Base-by-base conservation (phyloP, 2,329 filamentous ascomycete species). In the Penicillium frequentans region DNA sequence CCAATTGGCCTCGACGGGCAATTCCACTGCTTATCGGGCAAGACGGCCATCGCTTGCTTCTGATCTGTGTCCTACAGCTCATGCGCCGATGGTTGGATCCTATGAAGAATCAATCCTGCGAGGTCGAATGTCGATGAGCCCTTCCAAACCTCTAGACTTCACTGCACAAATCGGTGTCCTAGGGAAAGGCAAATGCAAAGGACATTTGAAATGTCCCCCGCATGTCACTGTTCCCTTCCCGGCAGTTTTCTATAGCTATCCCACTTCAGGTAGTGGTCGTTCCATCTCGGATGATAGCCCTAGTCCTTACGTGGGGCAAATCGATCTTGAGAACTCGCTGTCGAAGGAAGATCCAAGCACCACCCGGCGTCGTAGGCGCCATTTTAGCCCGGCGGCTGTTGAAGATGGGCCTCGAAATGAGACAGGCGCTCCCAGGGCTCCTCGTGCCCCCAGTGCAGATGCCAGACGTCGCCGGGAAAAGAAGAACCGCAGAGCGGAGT, bases 81-180 rank as follows among this genome's bases (percentile, higher is more conserved):
- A 96, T 74, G 93, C 93, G 9, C 93, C 93, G 3, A 96, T 99
- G 90, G 93, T 98, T 2, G 95, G 95, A 2, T 97, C 93, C 1
- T 99, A 97, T 66, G 95, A 99, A 75, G 95, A 99, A 76, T 97
- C 92, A 27, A 97, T 99, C 58, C 79, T 99, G 2, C 87, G 91
- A 47, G 95, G 95, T 39, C 86, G 95, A 60, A 99, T 99, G 95
- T 98, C 95, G 27, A 97, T 93, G 1, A 95, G 88, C 2, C 93
- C 95, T 0, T 98, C 93, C 1, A 93, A 90, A 63, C 93, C 95
- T 6, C 79, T 99, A 6, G 88, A 96, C 63, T 99, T 99, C 69
- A 83, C 96, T 6, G 95, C 95, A 27, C 92, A 98, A 70, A 97
- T 99, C 56, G 95, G 95, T 23, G 95, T 98, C 0, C 79, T 98